Evolutionary conservation across 1,139 yeast genomes (phyloP), one percentile per base, ranked within the genome.

Genomic region (Yamadazyma atlantica): DNA sequence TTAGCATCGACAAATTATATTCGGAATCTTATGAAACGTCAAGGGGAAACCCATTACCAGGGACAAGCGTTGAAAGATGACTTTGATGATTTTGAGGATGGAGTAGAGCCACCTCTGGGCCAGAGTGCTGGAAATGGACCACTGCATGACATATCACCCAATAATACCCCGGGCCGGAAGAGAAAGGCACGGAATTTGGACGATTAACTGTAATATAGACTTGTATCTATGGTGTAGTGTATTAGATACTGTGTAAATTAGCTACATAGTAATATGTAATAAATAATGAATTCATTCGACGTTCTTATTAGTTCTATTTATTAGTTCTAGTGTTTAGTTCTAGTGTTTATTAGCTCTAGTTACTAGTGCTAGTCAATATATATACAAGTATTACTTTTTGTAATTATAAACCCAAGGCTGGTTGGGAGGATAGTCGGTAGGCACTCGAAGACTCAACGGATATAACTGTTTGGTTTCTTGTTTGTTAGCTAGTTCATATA

Each of bases 341-440:
- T 29, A 25, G 32, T 27, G 34, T 36, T 18, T 11, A 18, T 12
- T 35, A 30, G 7, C 6, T 26, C 9, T 26, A 28, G 10, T 10
- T 28, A 28, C 14, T n/a, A n/a, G n/a, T n/a, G n/a, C n/a, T n/a
- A n/a, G n/a, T n/a, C n/a, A n/a, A n/a, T n/a, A 19, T 30, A 30
- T 30, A 30, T 34, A 31, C 27, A 26, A 19, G 17, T 8, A 16
- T 16, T 37, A 36, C 42, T 50, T 50, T 40, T 50, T 35, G 53
- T 68, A 86, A 49, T 82, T 80, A 54, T 79, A 77, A 41, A 82
- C 79, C 97, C 97, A 90, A 21, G 87, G 73, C 45, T 77, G 74
- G 53, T 78, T 80, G 29, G 97, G 85, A n/a, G 98, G 98, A 45
- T 71, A 87, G 40, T 89, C 95, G 1, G 96, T 85, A 24, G 98